These are phyloP conservation scores for Yamadazyma membranifaciens DNA, from an alignment of 1,139 yeast species.

Conservation along the genomic window DNA sequence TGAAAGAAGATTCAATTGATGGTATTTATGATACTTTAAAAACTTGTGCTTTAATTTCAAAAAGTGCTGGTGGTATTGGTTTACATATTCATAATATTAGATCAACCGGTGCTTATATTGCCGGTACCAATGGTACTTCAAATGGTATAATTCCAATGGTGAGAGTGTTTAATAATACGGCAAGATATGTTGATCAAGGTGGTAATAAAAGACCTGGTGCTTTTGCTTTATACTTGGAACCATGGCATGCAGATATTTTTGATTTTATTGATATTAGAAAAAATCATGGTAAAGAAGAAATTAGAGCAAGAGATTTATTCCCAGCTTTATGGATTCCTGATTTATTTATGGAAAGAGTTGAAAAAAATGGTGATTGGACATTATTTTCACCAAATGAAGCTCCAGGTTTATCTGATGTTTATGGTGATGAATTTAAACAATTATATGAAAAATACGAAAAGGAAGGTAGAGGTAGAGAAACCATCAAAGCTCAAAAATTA, in stretches of 20 bases:
- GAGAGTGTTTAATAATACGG: conserved; percentile 86
- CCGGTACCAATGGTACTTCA: conserved; percentile 87
- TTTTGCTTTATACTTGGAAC: conserved; percentile 83
- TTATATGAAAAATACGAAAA: conserved; percentile 71
- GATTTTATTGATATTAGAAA: conserved; percentile 83
- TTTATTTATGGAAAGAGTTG: conserved; percentile 85
- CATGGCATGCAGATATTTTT: conserved; percentile 88
- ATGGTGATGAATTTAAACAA: conserved; percentile 76
- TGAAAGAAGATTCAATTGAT: conserved; percentile 88
- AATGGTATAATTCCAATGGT: conserved; percentile 89
- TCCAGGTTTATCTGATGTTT: conserved; percentile 75
- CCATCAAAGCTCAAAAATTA: conserved; percentile 80
- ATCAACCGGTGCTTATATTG: conserved; percentile 81
- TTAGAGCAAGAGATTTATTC: conserved; percentile 86
- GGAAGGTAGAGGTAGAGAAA: conserved; percentile 68
- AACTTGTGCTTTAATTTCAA: conserved; percentile 83
- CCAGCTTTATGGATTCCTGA: conserved; percentile 93
- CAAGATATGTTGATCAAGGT: conserved; percentile 91
- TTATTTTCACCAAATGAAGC: conserved; percentile 87
- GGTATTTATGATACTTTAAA: conserved; percentile 86
- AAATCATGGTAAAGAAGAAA: conserved; percentile 89
- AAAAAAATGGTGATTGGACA: conserved; percentile 76
- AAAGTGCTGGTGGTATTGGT: conserved; percentile 92
- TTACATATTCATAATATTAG: conserved; percentile 81
- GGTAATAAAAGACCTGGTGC: conserved; percentile 96